Percentiles rank a stretch among this genome's conserved stretches.
Evolutionary conservation across 2,329 filamentous ascomycete genomes (phyloP).

Genomic region (Colletotrichum cuscutae): DNA sequence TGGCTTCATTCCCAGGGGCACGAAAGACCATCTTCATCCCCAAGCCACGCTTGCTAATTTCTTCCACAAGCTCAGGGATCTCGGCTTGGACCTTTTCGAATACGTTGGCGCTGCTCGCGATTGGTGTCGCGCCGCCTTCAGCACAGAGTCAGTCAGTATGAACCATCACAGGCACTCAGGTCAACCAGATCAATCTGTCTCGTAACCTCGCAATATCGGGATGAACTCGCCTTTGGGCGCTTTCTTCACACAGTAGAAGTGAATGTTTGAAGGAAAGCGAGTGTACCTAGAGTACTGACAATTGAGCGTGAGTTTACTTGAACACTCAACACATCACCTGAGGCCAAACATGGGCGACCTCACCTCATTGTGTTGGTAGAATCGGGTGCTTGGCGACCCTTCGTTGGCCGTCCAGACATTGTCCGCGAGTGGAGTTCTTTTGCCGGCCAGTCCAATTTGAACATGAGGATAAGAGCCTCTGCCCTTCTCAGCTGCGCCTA

Average conservation of each 20-base stretch:
- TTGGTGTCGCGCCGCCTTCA: slow-evolving; percentile 32
- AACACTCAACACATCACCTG: not conserved
- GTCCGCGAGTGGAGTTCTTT: slow-evolving; percentile 31
- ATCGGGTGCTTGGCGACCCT: slow-evolving; percentile 35
- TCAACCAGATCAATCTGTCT: no score
- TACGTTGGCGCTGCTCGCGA: slow-evolving; percentile 30
- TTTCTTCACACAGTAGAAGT: slow-evolving; percentile 35
- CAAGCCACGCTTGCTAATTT: slow-evolving; percentile 30
- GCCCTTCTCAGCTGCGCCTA: slow-evolving; percentile 29
- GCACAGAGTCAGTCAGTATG: not conserved
- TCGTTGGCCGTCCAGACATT: slow-evolving; percentile 38
- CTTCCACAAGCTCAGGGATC: slow-evolving; percentile 36
- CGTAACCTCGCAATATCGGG: no score
- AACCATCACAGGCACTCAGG: not conserved
- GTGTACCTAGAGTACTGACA: slow-evolving; percentile 35
- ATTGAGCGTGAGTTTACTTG: not conserved
- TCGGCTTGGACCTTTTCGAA: slow-evolving; percentile 28
- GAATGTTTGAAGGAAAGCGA: slow-evolving; percentile 34
- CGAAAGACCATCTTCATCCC: slow-evolving; percentile 38
- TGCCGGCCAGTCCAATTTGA: slow-evolving; percentile 35
- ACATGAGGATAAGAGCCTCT: slow-evolving; percentile 43
- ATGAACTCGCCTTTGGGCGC: slow-evolving; percentile 17
- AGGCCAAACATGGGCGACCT: not conserved
- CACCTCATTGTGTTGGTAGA: slow-evolving; percentile 39
- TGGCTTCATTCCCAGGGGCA: slow-evolving; percentile 34